These are phyloP conservation scores for Aspergillus hortae DNA, from an alignment of 2,329 filamentous ascomycete species.

Conservation along the genomic window DNA sequence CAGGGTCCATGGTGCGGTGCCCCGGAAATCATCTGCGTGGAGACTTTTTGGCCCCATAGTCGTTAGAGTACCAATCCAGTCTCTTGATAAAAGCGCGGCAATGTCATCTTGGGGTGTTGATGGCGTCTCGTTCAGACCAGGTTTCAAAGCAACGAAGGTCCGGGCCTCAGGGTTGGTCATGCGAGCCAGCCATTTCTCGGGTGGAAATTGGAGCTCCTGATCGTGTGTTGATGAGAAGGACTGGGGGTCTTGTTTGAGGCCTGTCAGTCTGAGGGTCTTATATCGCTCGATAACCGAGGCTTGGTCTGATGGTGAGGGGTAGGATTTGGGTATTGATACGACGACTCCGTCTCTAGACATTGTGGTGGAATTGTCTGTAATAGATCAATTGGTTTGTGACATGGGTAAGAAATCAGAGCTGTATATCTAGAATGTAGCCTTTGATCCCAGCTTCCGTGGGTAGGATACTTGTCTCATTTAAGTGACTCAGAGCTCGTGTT, in stretches of 20 bases:
- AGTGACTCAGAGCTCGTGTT: no score
- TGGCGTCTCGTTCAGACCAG: no score
- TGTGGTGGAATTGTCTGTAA: slow-evolving; percentile 6
- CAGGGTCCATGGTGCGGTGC: background rate
- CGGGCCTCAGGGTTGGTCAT: slow-evolving; percentile 1
- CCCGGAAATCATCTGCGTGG: background rate
- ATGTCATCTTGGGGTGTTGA: background rate
- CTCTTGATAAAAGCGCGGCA: background rate
- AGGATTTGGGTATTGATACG: slow-evolving; percentile 54
- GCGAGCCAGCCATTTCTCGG: slow-evolving; percentile 1
- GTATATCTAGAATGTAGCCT: no score
- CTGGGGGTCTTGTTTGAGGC: slow-evolving; percentile 2
- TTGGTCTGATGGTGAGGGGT: slow-evolving; percentile 56
- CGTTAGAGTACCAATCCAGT: slow-evolving; percentile 4
- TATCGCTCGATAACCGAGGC: slow-evolving; percentile 30
- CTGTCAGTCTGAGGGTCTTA: slow-evolving; percentile 1
- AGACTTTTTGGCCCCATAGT: background rate
- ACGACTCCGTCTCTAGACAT: background rate
- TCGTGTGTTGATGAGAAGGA: slow-evolving; percentile 6
- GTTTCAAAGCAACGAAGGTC: background rate
- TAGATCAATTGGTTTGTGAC: background rate
- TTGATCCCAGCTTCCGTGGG: no score
- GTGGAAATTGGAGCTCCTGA: slow-evolving; percentile 1
- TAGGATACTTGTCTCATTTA: no score
- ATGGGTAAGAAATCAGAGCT: background rate